A percentile compares a stretch with the other conserved stretches of the same genome.
phyloP scores from a whole-genome alignment of 345 rosid species.

The Toxicodendron radicans region DNA sequence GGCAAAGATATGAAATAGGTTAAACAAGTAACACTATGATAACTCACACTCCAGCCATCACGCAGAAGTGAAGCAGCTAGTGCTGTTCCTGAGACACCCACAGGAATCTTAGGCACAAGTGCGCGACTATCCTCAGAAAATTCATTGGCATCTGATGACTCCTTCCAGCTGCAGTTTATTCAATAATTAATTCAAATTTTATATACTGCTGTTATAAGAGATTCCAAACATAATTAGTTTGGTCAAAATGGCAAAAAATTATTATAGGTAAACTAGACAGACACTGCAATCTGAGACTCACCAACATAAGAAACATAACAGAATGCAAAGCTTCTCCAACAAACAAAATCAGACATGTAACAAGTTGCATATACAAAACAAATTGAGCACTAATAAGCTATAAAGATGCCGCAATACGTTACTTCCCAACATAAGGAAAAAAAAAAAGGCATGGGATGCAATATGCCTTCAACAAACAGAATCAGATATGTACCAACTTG shows the following conservation, averaged over 20 bases:
- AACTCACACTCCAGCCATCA: slow-evolving; percentile 98
- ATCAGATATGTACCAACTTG: neutral
- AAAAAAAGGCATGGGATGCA: neutral
- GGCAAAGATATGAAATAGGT: slow-evolving; percentile 4
- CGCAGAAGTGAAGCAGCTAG: slow-evolving; percentile 94
- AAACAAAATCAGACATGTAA: neutral
- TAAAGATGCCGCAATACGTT: too few species aligned
- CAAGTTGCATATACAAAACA: neutral
- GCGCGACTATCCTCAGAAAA: slow-evolving; percentile 43
- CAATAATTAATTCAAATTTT: neutral
- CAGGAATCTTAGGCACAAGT: slow-evolving; percentile 74
- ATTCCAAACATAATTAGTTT: neutral
- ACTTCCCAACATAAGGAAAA: neutral
- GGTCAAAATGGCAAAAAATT: neutral
- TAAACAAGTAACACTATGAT: slow-evolving; percentile 15
- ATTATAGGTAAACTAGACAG: neutral
- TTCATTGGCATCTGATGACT: slow-evolving; percentile 37
- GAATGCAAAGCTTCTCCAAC: neutral
- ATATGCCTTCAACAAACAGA: neutral
- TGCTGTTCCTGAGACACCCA: slow-evolving; percentile 92
- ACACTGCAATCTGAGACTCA: neutral
- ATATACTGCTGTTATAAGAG: neutral
- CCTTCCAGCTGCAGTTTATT: slow-evolving; percentile 37
- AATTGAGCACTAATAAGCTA: neutral
- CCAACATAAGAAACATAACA: neutral